Evolutionary conservation across 176 grass and related monocot genomes (phyloP).

Genomic region (sorghum (Sorghum bicolor)): DNA sequence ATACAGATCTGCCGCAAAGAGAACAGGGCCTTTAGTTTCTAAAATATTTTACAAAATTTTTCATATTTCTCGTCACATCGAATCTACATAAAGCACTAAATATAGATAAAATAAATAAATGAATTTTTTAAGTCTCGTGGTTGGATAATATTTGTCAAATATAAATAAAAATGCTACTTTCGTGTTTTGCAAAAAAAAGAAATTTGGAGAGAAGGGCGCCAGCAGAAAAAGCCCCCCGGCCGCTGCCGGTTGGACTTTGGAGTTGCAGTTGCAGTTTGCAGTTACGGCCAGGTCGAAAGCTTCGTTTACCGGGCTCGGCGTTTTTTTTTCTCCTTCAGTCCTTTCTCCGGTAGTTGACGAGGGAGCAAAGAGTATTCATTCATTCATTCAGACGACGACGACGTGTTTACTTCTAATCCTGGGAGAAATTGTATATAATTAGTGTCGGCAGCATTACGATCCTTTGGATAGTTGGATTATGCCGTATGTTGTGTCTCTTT

Average conservation of each 20-base stretch:
- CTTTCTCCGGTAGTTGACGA: neutral
- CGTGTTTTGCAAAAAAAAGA: no score
- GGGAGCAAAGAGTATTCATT: neutral
- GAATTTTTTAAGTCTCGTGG: no score
- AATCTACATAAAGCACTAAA: no score
- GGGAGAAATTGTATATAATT: no score
- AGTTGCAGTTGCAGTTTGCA: neutral
- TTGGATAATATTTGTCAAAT: no score
- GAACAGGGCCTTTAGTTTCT: no score
- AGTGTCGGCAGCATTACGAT: neutral
- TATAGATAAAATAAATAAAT: no score
- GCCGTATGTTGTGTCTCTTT: neutral
- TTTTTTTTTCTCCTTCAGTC: neutral
- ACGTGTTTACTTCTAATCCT: neutral
- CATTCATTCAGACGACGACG: neutral
- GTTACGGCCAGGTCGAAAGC: neutral
- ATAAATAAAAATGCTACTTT: no score
- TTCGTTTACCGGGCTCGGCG: neutral
- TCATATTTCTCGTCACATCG: no score
- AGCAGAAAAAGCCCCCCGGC: no score
- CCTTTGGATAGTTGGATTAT: neutral
- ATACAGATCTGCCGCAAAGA: conserved; percentile 5
- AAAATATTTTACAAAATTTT: no score
- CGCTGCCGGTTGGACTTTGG: neutral
- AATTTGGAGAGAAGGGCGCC: no score